Base-by-base conservation (phyloP, 108 stramenopile genomes). In the Skeletonema marinoi region DNA sequence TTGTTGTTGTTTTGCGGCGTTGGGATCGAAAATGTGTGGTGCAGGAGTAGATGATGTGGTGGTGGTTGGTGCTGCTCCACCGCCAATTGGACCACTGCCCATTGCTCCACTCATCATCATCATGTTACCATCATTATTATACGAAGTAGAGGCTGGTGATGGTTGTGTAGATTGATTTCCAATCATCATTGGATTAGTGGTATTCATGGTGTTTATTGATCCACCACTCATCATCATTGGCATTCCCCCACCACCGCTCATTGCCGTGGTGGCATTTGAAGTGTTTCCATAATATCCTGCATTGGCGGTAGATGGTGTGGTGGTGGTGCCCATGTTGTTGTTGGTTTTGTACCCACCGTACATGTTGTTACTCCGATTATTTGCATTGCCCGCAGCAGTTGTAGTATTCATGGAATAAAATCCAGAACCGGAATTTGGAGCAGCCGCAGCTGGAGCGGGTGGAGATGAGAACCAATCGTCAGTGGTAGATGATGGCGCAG, bases 11-110 rank as follows among this genome's bases (percentile, higher is more conserved):
- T 50, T 21, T 42, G 62, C 70, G n/a, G 78, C 62, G 42, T 64
- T 71, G 64, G 81, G 81, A 72, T 82, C 81, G 30, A 82, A 82
- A 19, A 82, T 70, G 65, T 59, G 17, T 9, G 74, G 74, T 51
- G 50, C 17, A 19, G 50, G 6, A 51, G 17, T 51, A 10, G 16
- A 9, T 32, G 67, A 29, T 32, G 73, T 67, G 42, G 64, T 60
- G 42, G 75, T 36, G 32, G 71, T 33, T 0, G 76, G 46, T 19
- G 46, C 41, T 2, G 51, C 6, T 4, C 73, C 66, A 35, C 72
- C 72, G 11, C n/a, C n/a, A 79, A n/a, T 74, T 58, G 74, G 70
- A 42, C 80, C 80, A 51, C 50, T 19, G 29, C 75, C 75, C 75
- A 77, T 71, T 14, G 67, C 41, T 14, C 63, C 65, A 17, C 29